These are phyloP conservation scores for Fusarium anguioides DNA, from an alignment of 2,329 filamentous ascomycete species.

Conservation along the genomic window DNA sequence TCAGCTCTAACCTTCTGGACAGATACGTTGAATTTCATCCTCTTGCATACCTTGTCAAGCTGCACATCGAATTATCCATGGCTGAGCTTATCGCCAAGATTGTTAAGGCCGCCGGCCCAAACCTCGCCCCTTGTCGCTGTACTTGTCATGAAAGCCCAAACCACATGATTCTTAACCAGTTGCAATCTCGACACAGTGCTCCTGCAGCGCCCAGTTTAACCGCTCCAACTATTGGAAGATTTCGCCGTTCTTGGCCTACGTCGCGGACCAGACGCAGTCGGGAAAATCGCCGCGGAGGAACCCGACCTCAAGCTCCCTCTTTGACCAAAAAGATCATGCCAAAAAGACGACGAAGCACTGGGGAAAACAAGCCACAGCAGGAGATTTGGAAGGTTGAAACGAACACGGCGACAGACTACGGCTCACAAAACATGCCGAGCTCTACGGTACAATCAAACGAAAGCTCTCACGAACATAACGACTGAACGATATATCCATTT, in stretches of 20 bases:
- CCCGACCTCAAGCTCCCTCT: not conserved
- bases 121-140: slow-evolving; percentile 33
- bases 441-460: slow-evolving; percentile 20
- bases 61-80: slow-evolving; percentile 45
- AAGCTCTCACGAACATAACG: slow-evolving; percentile 22
- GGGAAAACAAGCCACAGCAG: slow-evolving; percentile 1
- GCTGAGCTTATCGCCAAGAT: slow-evolving; percentile 45
- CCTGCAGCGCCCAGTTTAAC: slow-evolving; percentile 10
- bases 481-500: no score
- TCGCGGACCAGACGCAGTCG: not conserved
- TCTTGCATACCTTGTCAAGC: slow-evolving; percentile 44
- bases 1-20: not conserved
- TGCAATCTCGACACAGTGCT: slow-evolving; percentile 23
- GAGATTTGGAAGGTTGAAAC: slow-evolving; percentile 11
- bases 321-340: slow-evolving; percentile 4
- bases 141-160: slow-evolving; percentile 34
- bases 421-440: slow-evolving; percentile 21
- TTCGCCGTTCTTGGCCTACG: slow-evolving; percentile 34
- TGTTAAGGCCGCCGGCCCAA: slow-evolving; percentile 37
- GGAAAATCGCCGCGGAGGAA: slow-evolving; percentile 11
- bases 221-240: slow-evolving; percentile 36
- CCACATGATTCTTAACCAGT: slow-evolving; percentile 10
- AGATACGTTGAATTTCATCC: slow-evolving; percentile 45
- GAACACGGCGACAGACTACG: slow-evolving; percentile 20
- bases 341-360: not conserved